These are phyloP conservation scores for Microdochium paspali DNA, from an alignment of 2,329 filamentous ascomycete genomes.

Conservation along the genomic window DNA sequence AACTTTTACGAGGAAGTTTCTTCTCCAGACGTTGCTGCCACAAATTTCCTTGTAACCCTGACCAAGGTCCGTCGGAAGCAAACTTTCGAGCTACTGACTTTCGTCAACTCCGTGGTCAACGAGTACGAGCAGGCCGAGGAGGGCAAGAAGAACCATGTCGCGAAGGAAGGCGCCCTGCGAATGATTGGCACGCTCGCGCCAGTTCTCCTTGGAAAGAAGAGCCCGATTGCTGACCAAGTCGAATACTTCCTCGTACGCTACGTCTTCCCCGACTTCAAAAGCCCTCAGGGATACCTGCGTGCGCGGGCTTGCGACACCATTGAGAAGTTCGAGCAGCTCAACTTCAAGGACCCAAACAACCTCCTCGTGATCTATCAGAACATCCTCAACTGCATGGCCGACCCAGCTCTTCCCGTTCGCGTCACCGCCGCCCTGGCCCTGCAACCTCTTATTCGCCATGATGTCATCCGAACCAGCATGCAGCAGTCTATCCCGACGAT, in stretches of 20 bases:
- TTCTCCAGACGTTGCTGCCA: conserved; percentile 87
- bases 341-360: conserved; percentile 95
- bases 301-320: conserved; percentile 94
- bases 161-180: conserved; percentile 90
- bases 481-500: conserved; percentile 97
- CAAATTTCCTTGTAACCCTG: conserved; percentile 89
- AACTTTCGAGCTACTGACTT: conserved; percentile 87
- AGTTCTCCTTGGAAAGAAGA: conserved; percentile 96
- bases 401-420: conserved; percentile 83
- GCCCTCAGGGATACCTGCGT: conserved; percentile 81
- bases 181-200: conserved; percentile 96
- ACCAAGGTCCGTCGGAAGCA: conserved; percentile 94
- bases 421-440: conserved; percentile 90
- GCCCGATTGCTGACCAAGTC: conserved; percentile 92
- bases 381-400: conserved; percentile 94
- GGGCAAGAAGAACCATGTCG: conserved; percentile 83
- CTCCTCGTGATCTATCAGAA: conserved; percentile 93
- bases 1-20: conserved; percentile 98
- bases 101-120: conserved; percentile 91
- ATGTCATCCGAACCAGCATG: conserved; percentile 90
- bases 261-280: conserved; percentile 96
- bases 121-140: conserved; percentile 79
- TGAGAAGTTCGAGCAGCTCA: conserved; percentile 94
- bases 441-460: conserved; percentile 91
- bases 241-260: conserved; percentile 98